Evolutionary conservation across 2,329 filamentous ascomycete genomes (phyloP), one percentile per base, ranked within the genome.

Genomic region (Diaporthe aspalathi): DNA sequence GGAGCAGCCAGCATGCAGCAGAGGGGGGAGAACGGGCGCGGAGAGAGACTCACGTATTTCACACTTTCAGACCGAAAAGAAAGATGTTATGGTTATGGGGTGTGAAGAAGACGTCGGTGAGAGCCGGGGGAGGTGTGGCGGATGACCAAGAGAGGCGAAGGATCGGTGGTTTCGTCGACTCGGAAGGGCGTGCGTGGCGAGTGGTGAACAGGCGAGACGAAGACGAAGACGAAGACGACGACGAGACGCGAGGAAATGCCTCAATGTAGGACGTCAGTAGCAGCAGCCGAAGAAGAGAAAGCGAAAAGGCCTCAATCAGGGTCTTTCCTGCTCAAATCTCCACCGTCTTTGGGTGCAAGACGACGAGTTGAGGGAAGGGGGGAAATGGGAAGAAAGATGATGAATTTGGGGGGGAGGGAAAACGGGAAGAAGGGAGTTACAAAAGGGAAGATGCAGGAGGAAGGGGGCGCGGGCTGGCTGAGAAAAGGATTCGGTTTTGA

Each of bases 401-500:
- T 66, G 54, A 62, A 32, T 24, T 49, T 49, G 29, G 38, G 35
- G n/a, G 54, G 9, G 40, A 49, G 71, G 70, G 71, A 71, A 72
- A 70, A 72, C 73, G 73, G 71, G 70, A 70, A 66, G n/a, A n/a
- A 62, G 56, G 67, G 68, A 70, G 60, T 67, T 72, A 68, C 75
- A 72, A 68, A 63, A 72, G 43, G 67, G 66, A 67, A 72, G 67
- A 65, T 62, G 57, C 57, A 57, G 54, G 63, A 67, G 73, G 74
- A 75, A 74, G 69, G 75, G 62, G 71, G 52, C 35, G 20, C 70
- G 70, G 73, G 70, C 22, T 29, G 71, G 71, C 71, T 70, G 74
- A 68, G 71, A 73, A 72, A 72, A 65, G 63, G 73, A 74, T 67
- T 72, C 67, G 43, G 60, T 45, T 66, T 62, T 73, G 67, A 67